Conservation (phyloP, 2,329 filamentous ascomycete species). For the Penicillium occitanis region DNA sequence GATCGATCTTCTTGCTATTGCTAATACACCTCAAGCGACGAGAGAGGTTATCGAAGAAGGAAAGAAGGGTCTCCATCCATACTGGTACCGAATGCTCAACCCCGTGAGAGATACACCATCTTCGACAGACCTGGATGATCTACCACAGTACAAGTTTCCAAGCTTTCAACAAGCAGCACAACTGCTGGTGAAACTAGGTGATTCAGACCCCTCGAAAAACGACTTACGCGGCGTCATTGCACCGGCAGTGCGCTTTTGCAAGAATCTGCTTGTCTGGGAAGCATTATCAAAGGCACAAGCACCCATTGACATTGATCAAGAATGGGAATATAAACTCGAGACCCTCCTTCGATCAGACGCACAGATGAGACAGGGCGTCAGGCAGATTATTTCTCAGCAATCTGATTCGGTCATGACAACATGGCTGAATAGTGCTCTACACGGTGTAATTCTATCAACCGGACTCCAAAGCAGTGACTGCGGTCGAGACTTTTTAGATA, state of each 20-base stretch:
- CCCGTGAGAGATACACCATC: slow-evolving; percentile 48
- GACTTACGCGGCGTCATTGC: slow-evolving; percentile 57
- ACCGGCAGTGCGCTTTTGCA: slow-evolving; percentile 68
- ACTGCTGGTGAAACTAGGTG: slow-evolving; percentile 32
- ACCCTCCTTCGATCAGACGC: slow-evolving; percentile 70
- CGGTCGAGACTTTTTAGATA: slow-evolving; percentile 53
- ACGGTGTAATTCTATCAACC: slow-evolving; percentile 43
- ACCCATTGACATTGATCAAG: slow-evolving; percentile 63
- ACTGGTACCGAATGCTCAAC: slow-evolving; percentile 67
- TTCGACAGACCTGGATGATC: slow-evolving; percentile 55
- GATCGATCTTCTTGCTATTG: slow-evolving; percentile 82
- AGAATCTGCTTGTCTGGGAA: slow-evolving; percentile 60
- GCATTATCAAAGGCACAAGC: slow-evolving; percentile 51
- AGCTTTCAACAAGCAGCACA: slow-evolving; percentile 29
- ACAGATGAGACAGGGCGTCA: slow-evolving; percentile 58
- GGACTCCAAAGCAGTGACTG: slow-evolving; percentile 46
- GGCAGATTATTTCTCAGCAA: slow-evolving; percentile 33
- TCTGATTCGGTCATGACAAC: slow-evolving; percentile 34
- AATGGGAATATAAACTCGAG: slow-evolving; percentile 82
- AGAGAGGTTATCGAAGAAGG: slow-evolving; percentile 89
- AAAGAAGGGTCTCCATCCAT: slow-evolving; percentile 78
- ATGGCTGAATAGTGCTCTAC: slow-evolving; percentile 48
- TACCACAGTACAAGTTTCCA: slow-evolving; percentile 43
- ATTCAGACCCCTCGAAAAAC: slow-evolving; percentile 30
- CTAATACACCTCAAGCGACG: slow-evolving; percentile 61